phyloP scores from a whole-genome alignment of 805 yeast genomes.

The Candida suzukii region DNA sequence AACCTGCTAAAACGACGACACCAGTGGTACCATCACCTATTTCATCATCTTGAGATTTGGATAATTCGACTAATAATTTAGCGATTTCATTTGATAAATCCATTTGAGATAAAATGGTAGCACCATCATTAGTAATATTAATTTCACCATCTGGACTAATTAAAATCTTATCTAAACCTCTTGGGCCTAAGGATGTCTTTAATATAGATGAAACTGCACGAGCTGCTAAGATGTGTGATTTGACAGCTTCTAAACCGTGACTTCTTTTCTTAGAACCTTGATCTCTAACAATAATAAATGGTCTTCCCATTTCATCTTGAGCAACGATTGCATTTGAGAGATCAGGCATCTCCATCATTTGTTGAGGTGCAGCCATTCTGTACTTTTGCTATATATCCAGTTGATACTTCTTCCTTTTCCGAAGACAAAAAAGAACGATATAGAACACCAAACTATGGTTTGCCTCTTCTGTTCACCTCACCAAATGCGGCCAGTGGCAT shows the following conservation, averaged over 20 bases:
- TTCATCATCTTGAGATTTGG: slow-evolving; percentile 95
- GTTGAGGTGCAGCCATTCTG: slow-evolving; percentile 14
- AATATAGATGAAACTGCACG: slow-evolving; percentile 89
- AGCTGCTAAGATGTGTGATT: slow-evolving; percentile 90
- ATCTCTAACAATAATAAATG: slow-evolving; percentile 94
- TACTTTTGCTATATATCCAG: background rate
- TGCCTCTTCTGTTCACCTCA: background rate
- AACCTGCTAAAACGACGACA: slow-evolving; percentile 94
- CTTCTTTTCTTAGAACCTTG: slow-evolving; percentile 43
- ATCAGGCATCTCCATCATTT: slow-evolving; percentile 63
- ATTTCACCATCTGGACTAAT: slow-evolving; percentile 96
- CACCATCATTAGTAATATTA: slow-evolving; percentile 97
- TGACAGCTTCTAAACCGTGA: slow-evolving; percentile 75
- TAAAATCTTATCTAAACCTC: slow-evolving; percentile 96
- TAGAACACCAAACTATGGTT: no score
- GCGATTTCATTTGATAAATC: slow-evolving; percentile 95
- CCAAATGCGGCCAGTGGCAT: background rate
- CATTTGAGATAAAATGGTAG: slow-evolving; percentile 93
- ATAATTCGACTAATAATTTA: slow-evolving; percentile 85
- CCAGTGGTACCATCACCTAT: slow-evolving; percentile 99
- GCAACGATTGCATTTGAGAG: slow-evolving; percentile 98
- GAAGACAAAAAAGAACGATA: background rate
- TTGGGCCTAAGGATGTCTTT: slow-evolving; percentile 91
- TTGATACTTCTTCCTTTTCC: no score
- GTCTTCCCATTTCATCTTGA: slow-evolving; percentile 99